Conservation (phyloP, 83 land plant species). For the Picea abies region DNA sequence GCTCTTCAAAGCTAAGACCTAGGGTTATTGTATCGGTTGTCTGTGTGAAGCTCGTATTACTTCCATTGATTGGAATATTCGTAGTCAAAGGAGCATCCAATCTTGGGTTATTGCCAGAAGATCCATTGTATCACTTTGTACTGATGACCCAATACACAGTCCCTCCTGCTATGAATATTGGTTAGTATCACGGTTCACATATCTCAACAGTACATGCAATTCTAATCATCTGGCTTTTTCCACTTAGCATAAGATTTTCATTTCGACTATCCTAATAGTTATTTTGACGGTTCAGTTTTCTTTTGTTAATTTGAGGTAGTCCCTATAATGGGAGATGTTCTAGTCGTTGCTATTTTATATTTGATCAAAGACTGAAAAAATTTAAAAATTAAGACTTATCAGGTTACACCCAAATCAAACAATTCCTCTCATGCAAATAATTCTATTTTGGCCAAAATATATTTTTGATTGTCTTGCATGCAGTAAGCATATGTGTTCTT, state of each 20-base stretch:
- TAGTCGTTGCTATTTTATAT: too few species aligned
- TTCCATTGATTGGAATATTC: conserved; percentile 32
- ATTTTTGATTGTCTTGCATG: too few species aligned
- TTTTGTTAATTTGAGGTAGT: too few species aligned
- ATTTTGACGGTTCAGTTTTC: too few species aligned
- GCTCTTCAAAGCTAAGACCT: conserved; percentile 20
- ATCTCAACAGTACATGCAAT: background rate
- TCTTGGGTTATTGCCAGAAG: conserved; percentile 30
- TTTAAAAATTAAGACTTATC: too few species aligned
- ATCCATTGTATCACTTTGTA: conserved; percentile 34
- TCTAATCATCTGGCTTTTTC: background rate
- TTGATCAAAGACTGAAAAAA: too few species aligned
- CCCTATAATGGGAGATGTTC: too few species aligned
- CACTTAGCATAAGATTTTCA: background rate
- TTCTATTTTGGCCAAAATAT: background rate
- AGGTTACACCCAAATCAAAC: too few species aligned
- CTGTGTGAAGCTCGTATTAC: conserved; percentile 20
- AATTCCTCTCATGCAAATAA: background rate
- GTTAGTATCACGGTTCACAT: conserved; percentile 15
- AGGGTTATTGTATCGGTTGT: conserved; percentile 12
- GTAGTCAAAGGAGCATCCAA: conserved; percentile 22
- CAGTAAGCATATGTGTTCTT: conserved; percentile 5
- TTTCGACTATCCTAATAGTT: background rate
- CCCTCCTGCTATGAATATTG: conserved; percentile 39
- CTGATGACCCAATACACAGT: conserved; percentile 33